A percentile compares a stretch with the other conserved stretches of the same genome.
phyloP scores from a whole-genome alignment of 1,284 basidiomycete species.

The Inonotus obliquus region DNA sequence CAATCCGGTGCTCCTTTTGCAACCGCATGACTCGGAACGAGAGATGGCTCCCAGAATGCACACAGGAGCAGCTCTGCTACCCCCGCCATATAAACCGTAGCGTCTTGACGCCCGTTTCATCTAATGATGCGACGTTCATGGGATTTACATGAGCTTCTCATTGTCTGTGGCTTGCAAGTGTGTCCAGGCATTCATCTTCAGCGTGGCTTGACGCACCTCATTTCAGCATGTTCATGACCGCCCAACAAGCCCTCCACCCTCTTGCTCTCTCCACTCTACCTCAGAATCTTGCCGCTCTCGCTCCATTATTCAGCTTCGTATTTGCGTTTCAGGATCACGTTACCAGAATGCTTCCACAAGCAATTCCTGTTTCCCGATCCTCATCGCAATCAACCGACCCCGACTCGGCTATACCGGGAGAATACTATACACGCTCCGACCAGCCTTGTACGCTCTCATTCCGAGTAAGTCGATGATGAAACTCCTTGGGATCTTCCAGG shows the following conservation, averaged over 20 bases:
- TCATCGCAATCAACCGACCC: neutral
- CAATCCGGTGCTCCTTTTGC: too few species aligned
- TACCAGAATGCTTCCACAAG: neutral
- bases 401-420: neutral
- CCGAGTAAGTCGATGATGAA: neutral
- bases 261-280: too few species aligned
- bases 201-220: neutral
- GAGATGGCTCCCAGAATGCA: too few species aligned
- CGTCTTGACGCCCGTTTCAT: neutral
- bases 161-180: neutral
- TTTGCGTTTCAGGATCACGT: too few species aligned
- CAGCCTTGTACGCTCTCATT: constrained; percentile 9
- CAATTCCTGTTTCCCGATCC: constrained; percentile 1
- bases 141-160: neutral
- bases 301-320: too few species aligned
- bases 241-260: neutral
- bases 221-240: neutral
- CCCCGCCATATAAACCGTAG: too few species aligned
- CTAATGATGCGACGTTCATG: neutral
- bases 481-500: neutral
- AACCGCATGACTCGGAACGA: too few species aligned
- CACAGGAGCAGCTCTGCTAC: too few species aligned
- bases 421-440: neutral
- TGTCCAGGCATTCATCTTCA: neutral
- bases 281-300: too few species aligned